A percentile compares a stretch with the other conserved stretches of the same genome.
These are phyloP conservation scores for Eutypa lata DNA, from an alignment of 2,329 filamentous ascomycete genomes.

Conservation along the genomic window DNA sequence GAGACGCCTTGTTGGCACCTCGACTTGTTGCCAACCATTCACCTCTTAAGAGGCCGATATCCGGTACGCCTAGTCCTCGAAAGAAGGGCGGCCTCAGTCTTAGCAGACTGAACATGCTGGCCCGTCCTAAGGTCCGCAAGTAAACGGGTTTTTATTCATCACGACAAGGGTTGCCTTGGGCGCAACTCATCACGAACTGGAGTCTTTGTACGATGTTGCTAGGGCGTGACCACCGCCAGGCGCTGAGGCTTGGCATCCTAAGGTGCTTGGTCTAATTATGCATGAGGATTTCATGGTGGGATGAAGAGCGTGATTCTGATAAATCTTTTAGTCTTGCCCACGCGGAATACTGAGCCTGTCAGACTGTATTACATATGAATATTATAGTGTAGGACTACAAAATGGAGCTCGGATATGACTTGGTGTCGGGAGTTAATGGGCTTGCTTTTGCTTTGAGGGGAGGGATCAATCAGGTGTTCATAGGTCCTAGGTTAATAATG, in stretches of 20 bases:
- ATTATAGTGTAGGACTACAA: not conserved
- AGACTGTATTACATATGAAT: not conserved
- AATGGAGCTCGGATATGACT: not conserved
- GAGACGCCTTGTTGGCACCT: constrained; percentile 51
- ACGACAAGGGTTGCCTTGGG: not conserved
- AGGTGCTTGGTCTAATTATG: not conserved
- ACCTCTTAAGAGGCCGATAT: constrained; percentile 29
- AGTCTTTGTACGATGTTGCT: not conserved
- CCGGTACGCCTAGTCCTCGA: constrained; percentile 39
- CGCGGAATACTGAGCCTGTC: not conserved
- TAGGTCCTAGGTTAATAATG: not conserved
- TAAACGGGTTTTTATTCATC: constrained; percentile 24
- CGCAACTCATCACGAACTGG: not conserved
- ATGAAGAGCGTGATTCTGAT: not conserved
- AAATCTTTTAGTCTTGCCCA: not conserved
- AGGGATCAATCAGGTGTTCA: not conserved
- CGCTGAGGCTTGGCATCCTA: not conserved
- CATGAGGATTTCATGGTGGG: not conserved
- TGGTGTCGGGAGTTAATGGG: not conserved
- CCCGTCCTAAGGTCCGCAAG: constrained; percentile 55
- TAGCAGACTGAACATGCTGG: constrained; percentile 60
- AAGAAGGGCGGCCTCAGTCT: constrained; percentile 57
- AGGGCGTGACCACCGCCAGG: not conserved
- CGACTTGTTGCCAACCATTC: constrained; percentile 36
- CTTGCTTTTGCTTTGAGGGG: not conserved